A percentile compares a stretch with the other conserved stretches of the same genome.
phyloP scores from a whole-genome alignment of 2,329 filamentous ascomycete genomes.

The Aplosporella prunicola region DNA sequence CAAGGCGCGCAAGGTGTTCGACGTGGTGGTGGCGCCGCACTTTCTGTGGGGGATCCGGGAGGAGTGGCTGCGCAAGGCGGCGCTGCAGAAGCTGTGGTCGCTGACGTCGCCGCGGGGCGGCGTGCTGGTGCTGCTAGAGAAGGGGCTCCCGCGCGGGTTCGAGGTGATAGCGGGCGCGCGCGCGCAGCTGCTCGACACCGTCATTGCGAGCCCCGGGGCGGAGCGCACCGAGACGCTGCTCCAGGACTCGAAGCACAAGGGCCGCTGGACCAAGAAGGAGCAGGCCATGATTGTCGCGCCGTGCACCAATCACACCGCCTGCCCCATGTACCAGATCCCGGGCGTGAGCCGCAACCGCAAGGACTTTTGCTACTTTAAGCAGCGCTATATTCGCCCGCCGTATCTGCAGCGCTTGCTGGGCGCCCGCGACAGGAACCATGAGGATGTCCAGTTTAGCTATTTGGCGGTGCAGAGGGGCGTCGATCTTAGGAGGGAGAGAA shows the following conservation, averaged over 20 bases:
- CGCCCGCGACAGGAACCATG: conserved; percentile 64
- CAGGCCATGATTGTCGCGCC: conserved; percentile 53
- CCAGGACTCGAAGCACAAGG: conserved; percentile 27
- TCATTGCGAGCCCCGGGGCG: conserved; percentile 56
- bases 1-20: conserved; percentile 62
- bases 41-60: conserved; percentile 67
- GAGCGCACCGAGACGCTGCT: conserved; percentile 29
- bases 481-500: conserved; percentile 38
- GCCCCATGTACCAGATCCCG: conserved; percentile 74
- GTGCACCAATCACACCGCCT: conserved; percentile 81
- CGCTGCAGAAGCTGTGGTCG: conserved; percentile 83
- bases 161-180: conserved; percentile 83
- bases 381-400: conserved; percentile 74
- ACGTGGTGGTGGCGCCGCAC: conserved; percentile 85
- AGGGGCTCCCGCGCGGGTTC: conserved; percentile 83
- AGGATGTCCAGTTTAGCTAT: conserved; percentile 87
- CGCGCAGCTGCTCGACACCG: conserved; percentile 64
- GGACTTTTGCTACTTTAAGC: conserved; percentile 84
- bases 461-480: conserved; percentile 73
- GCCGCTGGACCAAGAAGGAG: conserved; percentile 36
- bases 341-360: conserved; percentile 66
- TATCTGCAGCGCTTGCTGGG: conserved; percentile 72
- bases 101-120: conserved; percentile 77
- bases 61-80: conserved; percentile 64
- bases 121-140: conserved; percentile 79